Evolutionary conservation across 305 asterid genomes (phyloP), one percentile per base, ranked within the genome.

Genomic region (Rubia peregrina): DNA sequence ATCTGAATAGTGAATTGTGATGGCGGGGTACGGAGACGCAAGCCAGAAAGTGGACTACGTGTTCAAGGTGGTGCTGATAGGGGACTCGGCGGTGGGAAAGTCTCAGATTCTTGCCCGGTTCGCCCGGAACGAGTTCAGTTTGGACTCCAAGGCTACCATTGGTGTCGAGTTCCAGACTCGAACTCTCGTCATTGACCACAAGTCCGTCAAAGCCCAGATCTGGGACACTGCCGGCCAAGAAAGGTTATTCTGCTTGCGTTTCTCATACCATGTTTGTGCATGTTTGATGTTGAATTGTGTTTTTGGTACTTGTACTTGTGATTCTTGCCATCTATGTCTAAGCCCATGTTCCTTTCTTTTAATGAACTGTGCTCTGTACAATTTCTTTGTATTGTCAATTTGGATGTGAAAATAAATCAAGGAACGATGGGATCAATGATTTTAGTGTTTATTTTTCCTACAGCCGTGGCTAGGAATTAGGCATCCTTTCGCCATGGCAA

Each of bases 211-310:
- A 74, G 95, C 96, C 74, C 96, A 87, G 92, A 87, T 89, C 89
- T 89, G 96, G 96, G 96, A 89, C 69, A 89, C 96, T 22, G 96
- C 96, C 67, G 96, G 96, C 30, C 96, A 90, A 73, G 96, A 90
- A 67, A 74, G 96, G 90, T 90, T 77, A 48, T 36, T 24, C 59
- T 7, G 2, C 59, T 33, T 33, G 7, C 51, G 2, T 46, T 46
- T 46, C 13, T 46, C 3, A 11, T 46, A 17, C 22, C 12, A n/a
- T 51, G 59, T 33, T 33, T 33, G 5, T 33, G 38, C 59, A 17
- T 51, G 10, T 14, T 48, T 14, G 7, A 48, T 30, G 38, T 30
- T 61, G 22, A 41, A 24, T 60, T 48, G 26, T 46, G 41, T 9
- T n/a, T 38, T n/a, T 63, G 68, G 17, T 62, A 6, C 8, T 1